Conservation (phyloP, 1,284 basidiomycete species). For the Stereum hirsutum region DNA sequence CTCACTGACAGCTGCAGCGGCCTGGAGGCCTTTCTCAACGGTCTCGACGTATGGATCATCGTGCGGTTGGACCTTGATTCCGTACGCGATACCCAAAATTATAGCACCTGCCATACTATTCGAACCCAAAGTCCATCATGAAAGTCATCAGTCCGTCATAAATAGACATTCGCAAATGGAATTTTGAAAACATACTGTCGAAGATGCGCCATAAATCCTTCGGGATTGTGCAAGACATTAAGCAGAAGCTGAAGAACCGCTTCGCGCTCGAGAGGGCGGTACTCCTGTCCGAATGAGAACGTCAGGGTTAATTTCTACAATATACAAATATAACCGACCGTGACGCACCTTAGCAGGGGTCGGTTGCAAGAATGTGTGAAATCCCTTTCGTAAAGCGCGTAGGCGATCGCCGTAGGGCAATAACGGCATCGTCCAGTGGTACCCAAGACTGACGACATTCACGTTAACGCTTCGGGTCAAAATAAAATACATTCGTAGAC, state of each 20-base stretch:
- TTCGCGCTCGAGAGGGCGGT: slow-evolving; percentile 14
- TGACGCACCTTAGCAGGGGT: too few relatives aligned
- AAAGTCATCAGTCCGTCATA: not conserved
- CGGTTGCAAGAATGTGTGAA: slow-evolving; percentile 8
- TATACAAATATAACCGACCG: too few relatives aligned
- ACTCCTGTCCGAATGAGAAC: too few relatives aligned
- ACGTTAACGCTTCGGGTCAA: not conserved
- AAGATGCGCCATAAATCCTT: slow-evolving; percentile 6
- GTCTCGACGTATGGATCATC: slow-evolving; percentile 20
- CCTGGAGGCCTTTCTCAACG: slow-evolving; percentile 17
- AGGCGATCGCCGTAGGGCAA: slow-evolving; percentile 6
- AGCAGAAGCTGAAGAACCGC: slow-evolving; percentile 11
- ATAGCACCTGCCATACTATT: slow-evolving; percentile 19
- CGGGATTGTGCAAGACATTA: slow-evolving; percentile 16
- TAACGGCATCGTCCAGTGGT: slow-evolving; percentile 14
- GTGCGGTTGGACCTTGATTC: slow-evolving; percentile 18
- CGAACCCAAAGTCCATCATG: slow-evolving; percentile 6
- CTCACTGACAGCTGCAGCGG: slow-evolving; percentile 16
- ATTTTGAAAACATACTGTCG: slow-evolving; percentile 6
- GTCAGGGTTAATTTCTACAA: too few relatives aligned
- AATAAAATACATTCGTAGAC: too few relatives aligned
- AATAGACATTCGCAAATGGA: too few relatives aligned
- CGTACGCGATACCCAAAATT: slow-evolving; percentile 19
- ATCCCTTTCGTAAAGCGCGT: slow-evolving; percentile 6
- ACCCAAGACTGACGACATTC: slow-evolving; percentile 11